Conservation (phyloP, 73 alveolate species). For the Uronychia binucleata region DNA sequence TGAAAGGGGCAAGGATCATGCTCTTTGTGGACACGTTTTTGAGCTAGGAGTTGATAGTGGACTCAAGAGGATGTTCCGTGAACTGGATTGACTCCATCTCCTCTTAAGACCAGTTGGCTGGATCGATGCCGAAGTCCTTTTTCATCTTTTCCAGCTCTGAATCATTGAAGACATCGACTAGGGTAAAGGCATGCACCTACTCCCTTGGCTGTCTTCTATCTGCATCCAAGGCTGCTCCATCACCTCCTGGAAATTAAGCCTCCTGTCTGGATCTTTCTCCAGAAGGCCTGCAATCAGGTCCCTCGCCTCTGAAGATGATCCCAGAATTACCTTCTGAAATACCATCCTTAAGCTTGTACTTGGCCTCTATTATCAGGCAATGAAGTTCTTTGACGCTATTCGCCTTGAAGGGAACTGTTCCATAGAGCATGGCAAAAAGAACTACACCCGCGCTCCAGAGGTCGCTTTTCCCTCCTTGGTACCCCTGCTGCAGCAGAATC, state of each 20-base stretch:
- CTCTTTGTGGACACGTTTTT: background rate
- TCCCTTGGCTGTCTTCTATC: conserved; percentile 2
- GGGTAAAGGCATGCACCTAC: background rate
- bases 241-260: conserved; percentile 76
- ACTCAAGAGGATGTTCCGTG: conserved; percentile 5
- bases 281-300: conserved; percentile 59
- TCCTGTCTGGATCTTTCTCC: conserved; percentile 77
- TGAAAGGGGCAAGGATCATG: conserved; percentile 16
- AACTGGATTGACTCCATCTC: conserved; percentile 22
- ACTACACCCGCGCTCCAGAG: conserved; percentile 97
- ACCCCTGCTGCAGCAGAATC: conserved; percentile 81
- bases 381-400: conserved; percentile 52
- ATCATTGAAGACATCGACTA: conserved; percentile 21
- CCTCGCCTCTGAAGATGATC: conserved; percentile 16
- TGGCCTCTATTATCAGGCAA: conserved; percentile 49
- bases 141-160: conserved; percentile 21
- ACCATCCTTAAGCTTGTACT: conserved; percentile 43
- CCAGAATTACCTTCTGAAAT: conserved; percentile 54
- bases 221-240: conserved; percentile 25
- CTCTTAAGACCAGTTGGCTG: conserved; percentile 11
- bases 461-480: conserved; percentile 91
- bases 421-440: conserved; percentile 87
- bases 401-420: conserved; percentile 90
- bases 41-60: background rate
- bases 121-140: conserved; percentile 37